These are phyloP conservation scores for Mycoemilia scoparia DNA, from an alignment of 192 early-diverging fungal species.

Conservation along the genomic window DNA sequence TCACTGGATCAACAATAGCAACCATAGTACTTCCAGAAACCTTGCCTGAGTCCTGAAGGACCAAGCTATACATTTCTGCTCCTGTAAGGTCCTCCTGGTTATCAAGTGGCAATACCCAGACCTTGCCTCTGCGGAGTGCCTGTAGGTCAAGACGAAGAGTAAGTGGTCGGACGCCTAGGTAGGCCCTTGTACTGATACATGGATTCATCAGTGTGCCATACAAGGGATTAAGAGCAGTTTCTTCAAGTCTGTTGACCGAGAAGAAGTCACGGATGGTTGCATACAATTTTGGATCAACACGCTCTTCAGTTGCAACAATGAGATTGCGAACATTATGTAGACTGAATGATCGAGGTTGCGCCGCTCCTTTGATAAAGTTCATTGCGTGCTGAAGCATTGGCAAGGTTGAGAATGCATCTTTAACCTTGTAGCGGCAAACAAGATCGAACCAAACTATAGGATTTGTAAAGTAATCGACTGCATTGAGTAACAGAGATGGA, in stretches of 20 bases:
- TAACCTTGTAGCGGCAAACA: slow-evolving; percentile 48
- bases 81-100: slow-evolving; percentile 18
- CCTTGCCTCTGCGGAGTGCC: slow-evolving; percentile 42
- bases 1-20: slow-evolving; percentile 67
- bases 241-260: slow-evolving; percentile 40
- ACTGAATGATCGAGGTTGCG: slow-evolving; percentile 27
- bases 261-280: slow-evolving; percentile 36
- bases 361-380: slow-evolving; percentile 26
- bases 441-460: slow-evolving; percentile 58
- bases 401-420: slow-evolving; percentile 45
- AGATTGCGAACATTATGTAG: slow-evolving; percentile 39
- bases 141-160: slow-evolving; percentile 43
- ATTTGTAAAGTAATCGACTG: slow-evolving; percentile 35
- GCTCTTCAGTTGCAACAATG: slow-evolving; percentile 38
- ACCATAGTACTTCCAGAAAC: slow-evolving; percentile 60
- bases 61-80: slow-evolving; percentile 31
- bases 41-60: slow-evolving; percentile 56
- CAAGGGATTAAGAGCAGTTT: slow-evolving; percentile 45
- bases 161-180: slow-evolving; percentile 55
- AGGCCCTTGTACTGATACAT: slow-evolving; percentile 59
- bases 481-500: slow-evolving; percentile 41
- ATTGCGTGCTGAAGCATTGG: slow-evolving; percentile 52
- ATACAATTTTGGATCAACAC: slow-evolving; percentile 27
- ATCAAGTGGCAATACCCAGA: slow-evolving; percentile 29
- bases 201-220: slow-evolving; percentile 66